Evolutionary conservation across 768 basidiomycete genomes (phyloP), one percentile per base, ranked within the genome.

Genomic region (Boletus coccyginus): DNA sequence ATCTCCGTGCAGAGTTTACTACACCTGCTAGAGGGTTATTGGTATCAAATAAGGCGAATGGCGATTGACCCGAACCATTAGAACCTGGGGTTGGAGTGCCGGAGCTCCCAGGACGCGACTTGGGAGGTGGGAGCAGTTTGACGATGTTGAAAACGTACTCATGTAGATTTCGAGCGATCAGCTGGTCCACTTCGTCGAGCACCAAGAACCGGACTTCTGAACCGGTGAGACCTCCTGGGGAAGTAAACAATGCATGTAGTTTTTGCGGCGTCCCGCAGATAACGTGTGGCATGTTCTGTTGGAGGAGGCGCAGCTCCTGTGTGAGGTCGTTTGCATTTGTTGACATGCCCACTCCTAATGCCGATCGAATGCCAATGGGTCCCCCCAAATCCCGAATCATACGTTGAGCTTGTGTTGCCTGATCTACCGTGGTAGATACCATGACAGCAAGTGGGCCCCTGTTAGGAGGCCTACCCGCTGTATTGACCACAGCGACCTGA

Each of bases 251-350:
- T 44, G 95, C 92, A 67, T 96, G 88, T 16, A 99, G 76, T 73
- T 96, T 95, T 68, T 97, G 97, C 12, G 97, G 97, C 3, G 97
- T 98, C 35, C 97, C 97, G 65, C 96, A 94, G 56, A 99, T 86
- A 61, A 99, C 85, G 64, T 98, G 95, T 10, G 96, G 93, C 77
- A 92, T 87, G 64, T 88, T 95, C 73, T 95, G 90, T 58, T 94
- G 89, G 49, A 98, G 80, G 36, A 88, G 76, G 17, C 91, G 87
- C 21, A 92, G 74, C 66, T 97, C 94, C 65, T 90, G 90, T 19
- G 76, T 77, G 27, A 85, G 70, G 66, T 88, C 85, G 56, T 72
- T 82, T 42, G 76, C 79, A 35, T 78, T 78, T 31, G 84, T 83
- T 0, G 90, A 85, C 7, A 86, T 77, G 47, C 93, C 94, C 5